Evolutionary conservation across 2,329 filamentous ascomycete genomes (phyloP), one percentile per base, ranked within the genome.

Genomic region (Aspergillus neoniger): DNA sequence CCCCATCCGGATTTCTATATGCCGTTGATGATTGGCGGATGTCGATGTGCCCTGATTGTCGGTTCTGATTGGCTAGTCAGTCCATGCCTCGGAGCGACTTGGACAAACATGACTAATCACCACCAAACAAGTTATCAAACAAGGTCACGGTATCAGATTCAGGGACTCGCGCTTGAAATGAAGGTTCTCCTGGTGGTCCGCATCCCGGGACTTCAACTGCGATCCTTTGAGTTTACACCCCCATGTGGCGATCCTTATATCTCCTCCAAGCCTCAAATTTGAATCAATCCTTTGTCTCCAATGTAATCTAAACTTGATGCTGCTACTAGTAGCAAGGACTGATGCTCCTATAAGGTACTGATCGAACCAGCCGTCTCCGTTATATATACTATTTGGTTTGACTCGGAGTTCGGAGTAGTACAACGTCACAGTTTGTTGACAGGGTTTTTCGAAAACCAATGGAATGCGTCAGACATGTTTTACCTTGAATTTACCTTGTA

Each of bases 21-120:
- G 51, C 17, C 59, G 14, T 21, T 39, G 47, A 21, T 74, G 70
- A 74, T 74, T 74, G 71, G 71, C 17, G 50, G 25, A 54, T 2
- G 25, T 38, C 36, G 55, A 23, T 36, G 60, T 55, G 54, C 8
- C 15, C 4, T 32, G 36, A 15, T 41, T 21, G 41, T 47, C 19
- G 19, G 21, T 21, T 59, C 23, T 62, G 51, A 66, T 67, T 65
- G 60, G 65, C 23, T 7, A 15, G n/a, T 21, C 14, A 10, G 17
- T 30, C n/a, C 15, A 50, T 55, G 23, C 38, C 49, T 44, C 41
- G 41, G 41, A 44, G 19, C 14, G 41, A 44, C 10, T 44, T 23
- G 19, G 41, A 44, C 41, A 44, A 44, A 12, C 19, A 21, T 44
- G 41, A 23, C 41, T 44, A 43, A 43, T 43, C 39, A n/a, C 41